Percentiles rank a stretch among this genome's conserved stretches.
phyloP scores from a whole-genome alignment of 2,329 filamentous ascomycete genomes.

The Acephala macrosclerotiorum region DNA sequence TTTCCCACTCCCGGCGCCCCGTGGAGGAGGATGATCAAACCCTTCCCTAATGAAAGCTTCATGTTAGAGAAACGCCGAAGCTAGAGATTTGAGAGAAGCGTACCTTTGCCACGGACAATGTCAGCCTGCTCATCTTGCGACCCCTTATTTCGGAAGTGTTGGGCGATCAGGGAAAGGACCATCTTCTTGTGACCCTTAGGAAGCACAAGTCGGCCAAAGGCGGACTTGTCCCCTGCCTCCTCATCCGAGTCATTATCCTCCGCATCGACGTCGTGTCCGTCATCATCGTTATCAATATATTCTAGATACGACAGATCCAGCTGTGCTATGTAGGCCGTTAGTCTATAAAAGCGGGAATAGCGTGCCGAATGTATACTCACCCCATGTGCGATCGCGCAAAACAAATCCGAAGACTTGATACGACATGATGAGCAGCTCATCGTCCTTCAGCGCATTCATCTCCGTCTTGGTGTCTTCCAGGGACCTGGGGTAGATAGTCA shows the following conservation, averaged over 20 bases:
- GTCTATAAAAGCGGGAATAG: neutral
- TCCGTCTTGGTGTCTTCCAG: neutral
- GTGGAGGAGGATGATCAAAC: neutral
- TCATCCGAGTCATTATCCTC: neutral
- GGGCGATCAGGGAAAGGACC: constrained; percentile 4
- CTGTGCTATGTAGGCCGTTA: neutral
- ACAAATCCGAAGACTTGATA: constrained; percentile 21
- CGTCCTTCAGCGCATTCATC: neutral
- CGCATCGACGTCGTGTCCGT: neutral
- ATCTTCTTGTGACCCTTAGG: neutral
- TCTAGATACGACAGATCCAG: neutral
- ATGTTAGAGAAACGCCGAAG: neutral
- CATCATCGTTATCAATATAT: neutral
- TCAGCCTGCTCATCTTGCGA: constrained; percentile 30
- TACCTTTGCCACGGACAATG: constrained; percentile 37
- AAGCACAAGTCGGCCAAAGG: neutral
- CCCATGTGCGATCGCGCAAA: constrained; percentile 23
- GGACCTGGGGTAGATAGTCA: neutral
- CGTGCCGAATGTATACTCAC: neutral
- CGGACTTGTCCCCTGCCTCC: neutral
- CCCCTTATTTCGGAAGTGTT: constrained; percentile 20
- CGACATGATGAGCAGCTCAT: constrained; percentile 15
- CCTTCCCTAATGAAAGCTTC: neutral
- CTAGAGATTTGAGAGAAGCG: constrained; percentile 23
- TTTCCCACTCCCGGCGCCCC: neutral